A percentile compares a stretch with the other conserved stretches of the same genome.
Evolutionary conservation across 306 rosid species (phyloP).

Genomic region (Lotus japonicus): DNA sequence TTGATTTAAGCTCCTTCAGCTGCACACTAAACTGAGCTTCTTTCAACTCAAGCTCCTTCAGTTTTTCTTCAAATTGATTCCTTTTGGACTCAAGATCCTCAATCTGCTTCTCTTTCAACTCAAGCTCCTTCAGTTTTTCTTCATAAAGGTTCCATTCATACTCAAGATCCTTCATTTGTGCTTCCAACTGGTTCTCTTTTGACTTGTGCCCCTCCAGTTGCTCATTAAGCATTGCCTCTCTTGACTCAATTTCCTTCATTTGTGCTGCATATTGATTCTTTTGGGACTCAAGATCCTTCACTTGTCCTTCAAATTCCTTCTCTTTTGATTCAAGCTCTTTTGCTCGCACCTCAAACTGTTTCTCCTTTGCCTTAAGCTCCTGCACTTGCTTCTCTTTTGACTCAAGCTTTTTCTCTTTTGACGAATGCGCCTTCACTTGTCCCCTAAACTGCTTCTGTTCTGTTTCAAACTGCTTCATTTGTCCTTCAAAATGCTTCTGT

Average conservation of each 20-base stretch:
- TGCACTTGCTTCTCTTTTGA: too few species aligned
- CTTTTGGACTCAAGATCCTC: not conserved
- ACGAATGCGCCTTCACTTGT: not conserved
- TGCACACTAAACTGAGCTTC: constrained; percentile 9
- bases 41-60: not conserved
- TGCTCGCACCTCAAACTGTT: too few species aligned
- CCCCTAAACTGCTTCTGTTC: constrained; percentile 1
- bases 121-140: not conserved
- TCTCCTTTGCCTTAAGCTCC: not conserved
- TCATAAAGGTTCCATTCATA: not conserved
- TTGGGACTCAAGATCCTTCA: too few species aligned
- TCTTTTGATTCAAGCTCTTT: not conserved
- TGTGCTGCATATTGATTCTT: too few species aligned
- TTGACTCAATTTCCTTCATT: too few species aligned
- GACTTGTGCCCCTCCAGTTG: not conserved
- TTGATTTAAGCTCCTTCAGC: not conserved
- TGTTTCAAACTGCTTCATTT: not conserved
- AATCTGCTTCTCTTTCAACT: not conserved
- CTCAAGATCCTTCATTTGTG: not conserved
- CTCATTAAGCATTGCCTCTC: not conserved
- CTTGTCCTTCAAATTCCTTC: too few species aligned
- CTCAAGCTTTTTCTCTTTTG: not conserved
- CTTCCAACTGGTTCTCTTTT: not conserved
- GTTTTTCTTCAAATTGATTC: constrained; percentile 6
- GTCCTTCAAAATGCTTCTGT: not conserved